Evolutionary conservation across 2,329 filamentous ascomycete species (phyloP).

Genomic region (Ophiostoma montium): DNA sequence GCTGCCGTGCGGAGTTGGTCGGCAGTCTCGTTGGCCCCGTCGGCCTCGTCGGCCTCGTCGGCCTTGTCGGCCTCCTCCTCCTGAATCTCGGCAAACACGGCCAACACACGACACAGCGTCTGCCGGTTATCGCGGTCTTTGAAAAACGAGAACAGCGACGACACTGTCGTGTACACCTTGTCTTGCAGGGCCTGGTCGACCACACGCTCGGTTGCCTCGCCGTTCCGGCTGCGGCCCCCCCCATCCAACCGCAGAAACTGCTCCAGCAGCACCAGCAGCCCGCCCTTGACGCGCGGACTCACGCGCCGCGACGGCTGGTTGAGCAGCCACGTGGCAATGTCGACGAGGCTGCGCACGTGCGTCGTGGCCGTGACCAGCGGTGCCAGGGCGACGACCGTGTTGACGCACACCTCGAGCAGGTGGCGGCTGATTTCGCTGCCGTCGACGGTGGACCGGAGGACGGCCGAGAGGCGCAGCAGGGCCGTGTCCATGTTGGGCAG

Average conservation of each 20-base stretch:
- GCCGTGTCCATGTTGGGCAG: constrained; percentile 45
- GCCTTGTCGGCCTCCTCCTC: constrained; percentile 16
- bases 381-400: constrained; percentile 63
- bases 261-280: constrained; percentile 65
- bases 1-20: constrained; percentile 43
- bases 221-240: constrained; percentile 36
- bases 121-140: constrained; percentile 65
- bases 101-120: constrained; percentile 58
- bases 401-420: constrained; percentile 64
- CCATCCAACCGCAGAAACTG: constrained; percentile 63
- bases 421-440: constrained; percentile 50
- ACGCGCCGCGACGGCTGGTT: constrained; percentile 75
- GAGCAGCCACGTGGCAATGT: constrained; percentile 67
- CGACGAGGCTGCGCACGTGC: constrained; percentile 64
- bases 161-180: constrained; percentile 58
- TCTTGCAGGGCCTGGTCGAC: constrained; percentile 35
- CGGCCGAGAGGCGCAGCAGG: constrained; percentile 20
- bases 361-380: constrained; percentile 52
- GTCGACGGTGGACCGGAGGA: constrained; percentile 22
- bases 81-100: constrained; percentile 47
- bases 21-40: too few relatives aligned
- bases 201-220: constrained; percentile 17
- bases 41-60: not conserved
- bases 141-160: constrained; percentile 81
- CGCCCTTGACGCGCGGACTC: constrained; percentile 68